Percentiles rank a stretch among this genome's conserved stretches.
Conservation (phyloP, 108 stramenopile species). For the Nitzschia sp. region DNA sequence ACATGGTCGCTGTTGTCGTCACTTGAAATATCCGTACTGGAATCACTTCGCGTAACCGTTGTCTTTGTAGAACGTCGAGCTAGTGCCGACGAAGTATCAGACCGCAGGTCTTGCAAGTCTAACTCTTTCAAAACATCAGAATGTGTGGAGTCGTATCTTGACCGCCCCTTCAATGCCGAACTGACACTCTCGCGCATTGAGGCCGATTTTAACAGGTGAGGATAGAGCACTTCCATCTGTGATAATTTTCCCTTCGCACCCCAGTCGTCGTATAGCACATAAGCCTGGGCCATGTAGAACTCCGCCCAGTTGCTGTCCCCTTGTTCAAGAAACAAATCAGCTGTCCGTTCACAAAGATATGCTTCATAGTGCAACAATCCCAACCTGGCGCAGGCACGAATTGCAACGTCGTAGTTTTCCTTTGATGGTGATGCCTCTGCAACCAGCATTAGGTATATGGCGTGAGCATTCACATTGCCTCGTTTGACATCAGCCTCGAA, state of each 20-base stretch:
- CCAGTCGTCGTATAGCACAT: conserved; percentile 44
- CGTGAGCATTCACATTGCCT: conserved; percentile 31
- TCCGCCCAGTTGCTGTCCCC: conserved; percentile 28
- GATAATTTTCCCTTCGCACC: conserved; percentile 42
- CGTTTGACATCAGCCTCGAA: conserved; percentile 16
- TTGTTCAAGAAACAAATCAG: conserved; percentile 24
- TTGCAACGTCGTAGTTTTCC: conserved; percentile 31
- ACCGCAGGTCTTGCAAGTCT: conserved; percentile 6
- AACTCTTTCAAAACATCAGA: conserved; percentile 16
- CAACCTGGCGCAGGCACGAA: conserved; percentile 24
- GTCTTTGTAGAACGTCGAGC: neutral
- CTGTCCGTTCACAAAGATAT: conserved; percentile 37
- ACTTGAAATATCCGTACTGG: conserved; percentile 1
- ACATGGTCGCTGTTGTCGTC: neutral
- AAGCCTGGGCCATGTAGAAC: conserved; percentile 34
- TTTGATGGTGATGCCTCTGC: conserved; percentile 41
- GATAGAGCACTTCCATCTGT: conserved; percentile 8
- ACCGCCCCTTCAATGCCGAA: conserved; percentile 26
- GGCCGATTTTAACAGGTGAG: conserved; percentile 10
- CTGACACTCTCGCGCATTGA: conserved; percentile 15
- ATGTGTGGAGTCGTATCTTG: conserved; percentile 26
- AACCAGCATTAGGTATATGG: conserved; percentile 20
- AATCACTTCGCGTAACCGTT: neutral
- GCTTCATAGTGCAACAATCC: conserved; percentile 41
- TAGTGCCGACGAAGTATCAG: neutral